Evolutionary conservation across 441 rosid species (phyloP).

Genomic region (Biscutella laevigata): DNA sequence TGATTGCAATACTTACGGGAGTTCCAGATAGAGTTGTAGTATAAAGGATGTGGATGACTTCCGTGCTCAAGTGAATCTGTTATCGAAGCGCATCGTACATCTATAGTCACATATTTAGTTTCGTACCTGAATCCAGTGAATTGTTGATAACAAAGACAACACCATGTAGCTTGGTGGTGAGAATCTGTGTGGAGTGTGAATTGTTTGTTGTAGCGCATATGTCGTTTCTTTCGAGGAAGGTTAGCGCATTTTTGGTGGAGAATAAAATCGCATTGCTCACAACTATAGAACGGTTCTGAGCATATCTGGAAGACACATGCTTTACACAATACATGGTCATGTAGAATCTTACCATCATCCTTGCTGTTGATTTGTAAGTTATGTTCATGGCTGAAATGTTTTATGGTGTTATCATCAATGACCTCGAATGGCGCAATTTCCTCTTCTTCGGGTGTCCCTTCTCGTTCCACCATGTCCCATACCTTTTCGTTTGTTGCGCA

Average conservation of each 20-base stretch:
- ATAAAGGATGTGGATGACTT: constrained; percentile 11
- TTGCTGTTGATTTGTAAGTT: not conserved
- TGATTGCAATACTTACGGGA: not conserved
- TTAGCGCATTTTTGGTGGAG: constrained; percentile 22
- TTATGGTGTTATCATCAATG: constrained; percentile 3
- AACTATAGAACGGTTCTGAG: not conserved
- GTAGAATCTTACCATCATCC: not conserved
- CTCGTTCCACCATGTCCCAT: constrained; percentile 2
- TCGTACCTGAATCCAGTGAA: constrained; percentile 19
- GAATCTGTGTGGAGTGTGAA: not conserved
- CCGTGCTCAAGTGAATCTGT: not conserved
- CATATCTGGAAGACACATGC: constrained; percentile 3
- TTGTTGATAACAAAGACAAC: not conserved
- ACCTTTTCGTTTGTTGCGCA: not conserved
- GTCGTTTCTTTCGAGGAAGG: not conserved
- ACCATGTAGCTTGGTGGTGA: not conserved
- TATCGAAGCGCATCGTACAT: not conserved
- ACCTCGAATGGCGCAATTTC: not conserved
- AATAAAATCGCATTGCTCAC: not conserved
- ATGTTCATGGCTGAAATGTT: constrained; percentile 18
- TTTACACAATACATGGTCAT: not conserved
- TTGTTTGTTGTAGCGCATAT: not conserved
- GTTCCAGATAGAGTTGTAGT: not conserved
- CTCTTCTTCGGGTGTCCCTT: not conserved
- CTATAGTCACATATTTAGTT: not conserved